Percentiles rank a stretch among this genome's conserved stretches.
Evolutionary conservation across 2,329 filamentous ascomycete genomes (phyloP).

Genomic region (Diplodia sapinea): DNA sequence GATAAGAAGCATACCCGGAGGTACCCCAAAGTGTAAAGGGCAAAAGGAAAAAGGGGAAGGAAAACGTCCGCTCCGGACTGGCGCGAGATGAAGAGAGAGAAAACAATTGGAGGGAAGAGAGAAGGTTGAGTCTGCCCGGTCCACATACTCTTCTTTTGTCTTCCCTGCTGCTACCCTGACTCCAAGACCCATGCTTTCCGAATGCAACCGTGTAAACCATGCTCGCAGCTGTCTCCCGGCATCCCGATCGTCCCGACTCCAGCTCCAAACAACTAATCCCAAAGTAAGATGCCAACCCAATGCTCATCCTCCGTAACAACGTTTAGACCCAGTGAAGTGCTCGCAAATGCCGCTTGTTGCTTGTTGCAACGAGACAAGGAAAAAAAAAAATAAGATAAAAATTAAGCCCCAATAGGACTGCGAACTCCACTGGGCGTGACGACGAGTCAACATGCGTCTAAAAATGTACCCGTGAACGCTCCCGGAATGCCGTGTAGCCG

Average conservation of each 20-base stretch:
- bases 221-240: not conserved
- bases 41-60: not conserved
- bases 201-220: constrained; percentile 5
- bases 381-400: not conserved
- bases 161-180: constrained; percentile 9
- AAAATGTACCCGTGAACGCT: no score
- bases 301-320: not conserved
- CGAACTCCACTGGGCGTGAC: constrained; percentile 1
- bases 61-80: constrained; percentile 4
- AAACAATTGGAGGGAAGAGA: not conserved
- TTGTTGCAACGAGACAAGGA: not conserved
- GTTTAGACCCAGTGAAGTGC: not conserved
- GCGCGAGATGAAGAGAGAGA: not conserved
- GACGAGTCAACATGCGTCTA: not conserved
- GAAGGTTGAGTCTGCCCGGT: constrained; percentile 5
- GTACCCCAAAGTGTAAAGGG: no score
- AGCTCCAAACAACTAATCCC: constrained; percentile 2
- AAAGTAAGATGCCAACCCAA: constrained; percentile 15
- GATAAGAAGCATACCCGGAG: not conserved
- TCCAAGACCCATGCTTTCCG: constrained; percentile 21
- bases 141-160: constrained; percentile 15
- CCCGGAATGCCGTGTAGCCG: no score
- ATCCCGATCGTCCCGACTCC: constrained; percentile 17
- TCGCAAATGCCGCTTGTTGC: constrained; percentile 8
- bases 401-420: not conserved